Base-by-base conservation (phyloP, 768 basidiomycete species). In the Lactarius indigo region DNA sequence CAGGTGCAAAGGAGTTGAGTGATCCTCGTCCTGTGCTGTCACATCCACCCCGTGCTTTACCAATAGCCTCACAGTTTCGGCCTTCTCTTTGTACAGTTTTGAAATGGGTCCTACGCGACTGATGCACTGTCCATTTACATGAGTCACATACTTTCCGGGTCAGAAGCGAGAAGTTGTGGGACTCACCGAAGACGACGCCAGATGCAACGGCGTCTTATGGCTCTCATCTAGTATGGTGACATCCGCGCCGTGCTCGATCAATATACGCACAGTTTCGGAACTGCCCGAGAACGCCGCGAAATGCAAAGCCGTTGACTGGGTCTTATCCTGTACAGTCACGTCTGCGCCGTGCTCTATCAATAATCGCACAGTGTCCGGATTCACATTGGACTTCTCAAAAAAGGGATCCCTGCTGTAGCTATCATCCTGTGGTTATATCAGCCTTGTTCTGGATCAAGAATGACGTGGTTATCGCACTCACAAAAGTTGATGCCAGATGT, bases 321-420 rank as follows among this genome's bases (percentile, higher is more conserved):
- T 44, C 42, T n/a, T 20, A 3, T 44, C 42, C 42, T 44, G 42
- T 3, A 10, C 20, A 9, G 42, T 3, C 0, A 44, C 42, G 8
- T 44, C 42, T 3, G 42, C 42, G 0, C 42, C 42, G n/a, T 44
- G 42, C 42, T 44, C 8, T 18, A 44, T 44, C 20, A 44, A 44
- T 44, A 44, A 4, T 37, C 37, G 37, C 37, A 37, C 37, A 12
- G 0, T 15, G 4, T 37, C 37, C 4, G 10, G 1, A 10, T 37
- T 37, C 37, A 15, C 13, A 0, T 37, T 1, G 37, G 37, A 37
- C 12, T 10, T 35, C n/a, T n/a, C n/a, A n/a, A 2, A 35, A 37
- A 1, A 1, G n/a, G n/a, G n/a, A n/a, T n/a, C n/a, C n/a, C n/a
- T 35, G 37, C 1, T 10, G 37, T 12, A 5, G n/a, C 0, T 13